Conservation (phyloP, 2,329 filamentous ascomycete genomes). For the Stachybotrys elegans region DNA sequence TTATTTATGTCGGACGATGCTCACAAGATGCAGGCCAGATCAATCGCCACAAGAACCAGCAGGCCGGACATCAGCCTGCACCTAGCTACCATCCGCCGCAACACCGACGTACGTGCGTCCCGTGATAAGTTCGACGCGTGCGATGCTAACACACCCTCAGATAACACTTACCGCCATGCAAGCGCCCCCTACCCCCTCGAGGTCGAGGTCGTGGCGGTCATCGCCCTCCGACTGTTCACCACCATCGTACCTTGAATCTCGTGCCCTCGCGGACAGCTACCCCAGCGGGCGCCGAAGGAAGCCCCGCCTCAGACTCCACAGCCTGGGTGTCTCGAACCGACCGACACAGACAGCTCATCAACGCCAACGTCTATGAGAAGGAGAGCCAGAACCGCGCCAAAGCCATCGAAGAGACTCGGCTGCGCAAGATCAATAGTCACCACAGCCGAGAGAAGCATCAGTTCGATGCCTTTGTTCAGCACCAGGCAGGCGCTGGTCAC, state of each 20-base stretch:
- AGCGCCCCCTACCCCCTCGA: conserved; percentile 27
- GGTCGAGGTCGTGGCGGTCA: conserved; percentile 29
- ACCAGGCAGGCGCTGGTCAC: conserved; percentile 14
- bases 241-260: conserved; percentile 57
- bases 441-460: conserved; percentile 56
- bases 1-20: conserved; percentile 8
- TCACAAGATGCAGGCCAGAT: conserved; percentile 59
- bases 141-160: conserved; percentile 11
- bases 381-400: conserved; percentile 62
- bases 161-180: conserved; percentile 26
- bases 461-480: conserved; percentile 34
- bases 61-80: conserved; percentile 33
- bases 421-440: conserved; percentile 48
- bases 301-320: conserved; percentile 15
- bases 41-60: conserved; percentile 69
- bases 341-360: conserved; percentile 78
- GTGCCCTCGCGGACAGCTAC: conserved; percentile 37
- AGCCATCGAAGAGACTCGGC: conserved; percentile 66
- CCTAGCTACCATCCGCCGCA: conserved; percentile 20
- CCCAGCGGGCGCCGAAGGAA: conserved; percentile 30
- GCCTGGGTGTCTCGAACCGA: conserved; percentile 68
- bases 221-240: conserved; percentile 32
- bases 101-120: conserved; percentile 29
- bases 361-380: conserved; percentile 71
- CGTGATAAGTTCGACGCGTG: neutral